Evolutionary conservation across 495 filamentous ascomycete genomes (phyloP).

Genomic region (Parmelia sp.): DNA sequence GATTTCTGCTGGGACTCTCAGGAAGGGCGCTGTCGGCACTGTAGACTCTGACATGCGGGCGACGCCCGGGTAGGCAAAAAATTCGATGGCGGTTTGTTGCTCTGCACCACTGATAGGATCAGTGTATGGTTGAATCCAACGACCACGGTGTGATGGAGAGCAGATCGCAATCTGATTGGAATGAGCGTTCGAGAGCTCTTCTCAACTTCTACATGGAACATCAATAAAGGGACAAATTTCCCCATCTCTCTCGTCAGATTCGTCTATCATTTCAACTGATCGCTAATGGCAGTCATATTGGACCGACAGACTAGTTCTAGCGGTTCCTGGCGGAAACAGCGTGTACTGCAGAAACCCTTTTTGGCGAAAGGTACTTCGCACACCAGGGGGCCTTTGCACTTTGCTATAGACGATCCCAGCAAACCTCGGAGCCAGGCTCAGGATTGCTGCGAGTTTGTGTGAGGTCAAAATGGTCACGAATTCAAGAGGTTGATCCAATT

Average conservation of each 20-base stretch:
- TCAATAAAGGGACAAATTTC: not conserved
- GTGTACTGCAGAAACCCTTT: not conserved
- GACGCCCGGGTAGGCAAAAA: not conserved
- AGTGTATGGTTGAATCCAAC: not conserved
- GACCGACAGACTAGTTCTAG: not conserved
- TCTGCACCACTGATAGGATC: not conserved
- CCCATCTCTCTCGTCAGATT: not conserved
- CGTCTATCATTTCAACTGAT: not conserved
- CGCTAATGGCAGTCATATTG: not conserved
- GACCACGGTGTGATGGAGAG: not conserved
- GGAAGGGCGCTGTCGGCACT: slow-evolving; percentile 16
- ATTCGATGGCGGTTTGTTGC: not conserved
- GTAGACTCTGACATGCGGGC: not conserved
- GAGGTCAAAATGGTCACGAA: not conserved
- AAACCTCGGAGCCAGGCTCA: not conserved
- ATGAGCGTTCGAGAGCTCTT: not conserved
- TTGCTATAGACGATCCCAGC: not conserved
- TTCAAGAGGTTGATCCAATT: not conserved
- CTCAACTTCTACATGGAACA: not conserved
- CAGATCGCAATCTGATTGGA: not conserved
- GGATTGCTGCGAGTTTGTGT: not conserved
- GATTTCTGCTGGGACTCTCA: slow-evolving; percentile 36
- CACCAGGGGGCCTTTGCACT: not conserved
- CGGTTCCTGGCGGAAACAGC: not conserved
- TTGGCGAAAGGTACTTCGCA: not conserved